These are phyloP conservation scores for Lycium ferocissimum DNA, from an alignment of 257 asterid genomes.

Conservation along the genomic window DNA sequence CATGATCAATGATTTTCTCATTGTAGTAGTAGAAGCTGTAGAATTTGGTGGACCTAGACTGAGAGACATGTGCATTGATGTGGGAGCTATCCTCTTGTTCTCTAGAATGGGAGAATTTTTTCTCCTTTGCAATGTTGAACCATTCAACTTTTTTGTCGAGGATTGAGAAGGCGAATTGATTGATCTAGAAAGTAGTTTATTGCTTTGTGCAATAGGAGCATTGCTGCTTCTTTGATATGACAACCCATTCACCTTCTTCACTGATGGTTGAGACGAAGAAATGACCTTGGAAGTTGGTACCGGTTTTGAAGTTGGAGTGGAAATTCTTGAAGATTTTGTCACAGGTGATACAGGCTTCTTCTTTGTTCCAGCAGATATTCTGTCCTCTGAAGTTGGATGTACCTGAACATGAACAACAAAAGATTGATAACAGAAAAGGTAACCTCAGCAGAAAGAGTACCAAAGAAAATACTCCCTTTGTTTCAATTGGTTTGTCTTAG, in stretches of 20 bases:
- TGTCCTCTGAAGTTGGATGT: conserved; percentile 54
- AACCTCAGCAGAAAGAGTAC: conserved; percentile 12
- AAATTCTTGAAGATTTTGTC: conserved; percentile 47
- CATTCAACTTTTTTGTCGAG: conserved; percentile 30
- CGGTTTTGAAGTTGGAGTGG: conserved; percentile 47
- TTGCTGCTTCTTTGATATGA: conserved; percentile 41
- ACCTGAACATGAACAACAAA: conserved; percentile 51
- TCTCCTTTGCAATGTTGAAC: conserved; percentile 47
- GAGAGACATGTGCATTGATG: conserved; percentile 85
- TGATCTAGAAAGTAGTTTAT: conserved; percentile 46
- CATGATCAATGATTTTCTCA: conserved; percentile 86
- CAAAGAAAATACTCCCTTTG: neutral
- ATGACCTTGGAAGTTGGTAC: conserved; percentile 17
- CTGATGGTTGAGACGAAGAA: conserved; percentile 46
- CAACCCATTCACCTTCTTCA: conserved; percentile 47
- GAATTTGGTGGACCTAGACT: conserved; percentile 65
- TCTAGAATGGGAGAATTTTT: conserved; percentile 45
- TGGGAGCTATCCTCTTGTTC: conserved; percentile 57
- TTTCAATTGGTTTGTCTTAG: too few species aligned
- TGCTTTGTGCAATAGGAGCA: conserved; percentile 41
- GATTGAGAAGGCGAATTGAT: conserved; percentile 23
- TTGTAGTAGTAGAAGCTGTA: conserved; percentile 45
- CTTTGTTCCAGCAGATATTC: conserved; percentile 40
- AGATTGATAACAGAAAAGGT: conserved; percentile 8
- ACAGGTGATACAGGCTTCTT: conserved; percentile 57